Evolutionary conservation across 805 yeast genomes (phyloP).

Genomic region (Hanseniaspora jakobsenii): DNA sequence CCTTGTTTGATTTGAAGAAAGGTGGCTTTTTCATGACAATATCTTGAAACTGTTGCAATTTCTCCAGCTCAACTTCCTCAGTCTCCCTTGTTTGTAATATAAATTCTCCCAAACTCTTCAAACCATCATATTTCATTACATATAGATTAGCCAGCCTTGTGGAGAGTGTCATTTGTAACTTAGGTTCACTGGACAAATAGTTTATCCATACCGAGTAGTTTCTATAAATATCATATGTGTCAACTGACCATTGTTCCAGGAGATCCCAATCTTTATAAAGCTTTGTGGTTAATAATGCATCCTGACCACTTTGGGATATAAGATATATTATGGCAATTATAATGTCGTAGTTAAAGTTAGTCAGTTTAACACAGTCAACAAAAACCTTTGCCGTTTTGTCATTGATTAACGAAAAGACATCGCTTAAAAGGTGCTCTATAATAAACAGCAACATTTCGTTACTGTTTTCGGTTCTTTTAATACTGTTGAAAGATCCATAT

Average conservation of each 20-base stretch:
- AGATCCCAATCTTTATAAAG: constrained; percentile 17
- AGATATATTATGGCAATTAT: constrained; percentile 39
- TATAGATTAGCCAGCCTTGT: constrained; percentile 4
- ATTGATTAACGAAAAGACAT: background rate
- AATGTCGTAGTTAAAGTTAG: constrained; percentile 56
- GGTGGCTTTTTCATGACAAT: constrained; percentile 54
- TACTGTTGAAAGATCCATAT: constrained; percentile 37
- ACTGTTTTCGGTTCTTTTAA: constrained; percentile 20
- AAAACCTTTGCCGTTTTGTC: constrained; percentile 27
- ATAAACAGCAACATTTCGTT: too few relatives aligned
- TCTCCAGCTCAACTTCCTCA: constrained; percentile 55
- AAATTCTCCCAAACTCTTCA: constrained; percentile 61
- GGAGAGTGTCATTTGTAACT: background rate
- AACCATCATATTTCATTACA: constrained; percentile 48
- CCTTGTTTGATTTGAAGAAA: constrained; percentile 30
- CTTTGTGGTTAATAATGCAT: constrained; percentile 7
- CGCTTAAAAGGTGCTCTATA: background rate
- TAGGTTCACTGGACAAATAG: background rate
- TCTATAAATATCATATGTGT: constrained; percentile 55
- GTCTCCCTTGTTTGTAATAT: constrained; percentile 63
- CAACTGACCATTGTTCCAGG: constrained; percentile 35
- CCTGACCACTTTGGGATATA: constrained; percentile 19
- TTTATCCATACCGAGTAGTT: constrained; percentile 48
- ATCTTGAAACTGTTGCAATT: constrained; percentile 53
- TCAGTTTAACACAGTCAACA: constrained; percentile 43